These are phyloP conservation scores for Aspergillus egyptiacus DNA, from an alignment of 495 filamentous ascomycete species.

Conservation along the genomic window DNA sequence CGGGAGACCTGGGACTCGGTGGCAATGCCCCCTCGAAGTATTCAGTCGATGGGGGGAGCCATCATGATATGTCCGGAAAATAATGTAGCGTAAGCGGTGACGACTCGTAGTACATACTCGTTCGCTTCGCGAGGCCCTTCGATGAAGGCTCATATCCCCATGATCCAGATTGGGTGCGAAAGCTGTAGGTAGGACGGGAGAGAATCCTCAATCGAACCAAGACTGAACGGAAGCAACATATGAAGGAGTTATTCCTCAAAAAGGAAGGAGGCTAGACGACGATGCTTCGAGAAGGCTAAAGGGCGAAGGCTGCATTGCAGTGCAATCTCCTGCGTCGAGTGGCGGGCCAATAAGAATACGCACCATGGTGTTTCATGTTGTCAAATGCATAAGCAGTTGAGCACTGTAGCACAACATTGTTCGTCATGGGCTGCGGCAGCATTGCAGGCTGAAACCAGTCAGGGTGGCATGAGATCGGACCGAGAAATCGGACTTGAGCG, in stretches of 20 bases:
- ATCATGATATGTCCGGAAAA: slow-evolving; percentile 1
- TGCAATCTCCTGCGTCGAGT: slow-evolving; percentile 9
- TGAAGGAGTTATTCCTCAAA: slow-evolving; percentile 4
- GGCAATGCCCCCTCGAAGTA: too few relatives aligned
- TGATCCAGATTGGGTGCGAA: not conserved
- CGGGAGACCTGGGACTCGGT: too few relatives aligned
- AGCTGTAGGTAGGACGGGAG: not conserved
- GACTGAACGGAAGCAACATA: not conserved
- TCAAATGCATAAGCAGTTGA: slow-evolving; percentile 5
- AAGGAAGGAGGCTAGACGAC: slow-evolving; percentile 13
- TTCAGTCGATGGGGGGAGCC: too few relatives aligned
- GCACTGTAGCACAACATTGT: not conserved
- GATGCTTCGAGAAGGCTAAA: slow-evolving; percentile 17
- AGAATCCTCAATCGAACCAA: slow-evolving; percentile 2
- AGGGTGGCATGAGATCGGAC: not conserved
- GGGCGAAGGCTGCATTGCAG: slow-evolving; percentile 10
- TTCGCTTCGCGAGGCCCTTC: not conserved
- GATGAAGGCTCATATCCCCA: not conserved
- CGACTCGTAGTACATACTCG: not conserved
- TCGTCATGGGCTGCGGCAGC: not conserved
- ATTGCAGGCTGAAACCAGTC: not conserved
- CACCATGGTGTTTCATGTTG: slow-evolving; percentile 16
- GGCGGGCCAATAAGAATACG: not conserved
- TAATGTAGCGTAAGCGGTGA: slow-evolving; percentile 6
- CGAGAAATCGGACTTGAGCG: not conserved